Evolutionary conservation across 1,139 yeast genomes (phyloP), one percentile per base, ranked within the genome.

Genomic region (Sugiyamaella novakii): DNA sequence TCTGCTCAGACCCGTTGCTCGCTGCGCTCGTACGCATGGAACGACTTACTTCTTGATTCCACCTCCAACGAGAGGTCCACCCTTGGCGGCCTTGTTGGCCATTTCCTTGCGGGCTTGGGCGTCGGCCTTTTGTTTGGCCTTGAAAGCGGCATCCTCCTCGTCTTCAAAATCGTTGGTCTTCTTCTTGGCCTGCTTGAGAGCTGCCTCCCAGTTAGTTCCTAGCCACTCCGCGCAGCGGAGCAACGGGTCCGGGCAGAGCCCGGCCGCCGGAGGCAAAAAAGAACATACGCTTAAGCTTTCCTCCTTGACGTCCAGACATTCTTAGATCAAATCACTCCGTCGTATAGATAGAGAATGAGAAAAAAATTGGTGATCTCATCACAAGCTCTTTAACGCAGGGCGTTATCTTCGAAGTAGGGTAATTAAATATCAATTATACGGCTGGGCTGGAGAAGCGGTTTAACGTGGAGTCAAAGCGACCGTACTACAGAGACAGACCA

Each of bases 61-160:
- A 50, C 96, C 96, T 53, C 95, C 91, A 49, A 83, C 82, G 61
- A 91, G 73, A 42, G 96, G 96, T 47, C 96, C 96, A 57, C 96
- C 96, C 65, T 85, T 81, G 63, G 86, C 76, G 53, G 96, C 94
- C 71, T 86, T 83, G 50, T 84, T 81, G 56, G 94, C 91, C 84
- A 91, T 79, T 50, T 85, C 95, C 73, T 91, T 89, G 71, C 83
- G 83, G 36, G 96, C 96, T 65, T 85, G 87, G 59, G 92, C 96
- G 58, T 87, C 97, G 50, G 95, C 96, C 72, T 84, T 87, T 74
- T 87, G 95, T 77, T 88, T 91, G 64, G 86, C 92, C 76, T 88
- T 87, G 79, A 83, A 89, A 4, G 96, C 96, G 28, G 76, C 53
- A 59, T 89, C 97, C 52, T 89, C 97, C 5, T 91, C 96, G 66